Conservation (phyloP, 108 stramenopile genomes). For the Phaeodactylum tricornutum region DNA sequence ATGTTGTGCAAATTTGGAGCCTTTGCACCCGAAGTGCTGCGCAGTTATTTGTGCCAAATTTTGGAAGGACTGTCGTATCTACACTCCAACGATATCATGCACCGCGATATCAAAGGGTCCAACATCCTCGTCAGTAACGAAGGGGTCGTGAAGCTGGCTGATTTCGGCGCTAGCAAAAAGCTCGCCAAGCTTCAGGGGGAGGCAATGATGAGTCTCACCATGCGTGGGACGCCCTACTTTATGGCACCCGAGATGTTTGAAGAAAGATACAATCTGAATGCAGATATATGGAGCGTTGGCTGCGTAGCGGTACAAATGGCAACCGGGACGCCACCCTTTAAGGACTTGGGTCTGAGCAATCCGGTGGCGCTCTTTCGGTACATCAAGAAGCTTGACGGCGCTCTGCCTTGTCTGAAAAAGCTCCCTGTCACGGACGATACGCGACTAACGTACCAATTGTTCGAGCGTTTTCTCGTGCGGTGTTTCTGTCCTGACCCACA, state of each 20-base stretch:
- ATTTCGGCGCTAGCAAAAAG: constrained; percentile 85
- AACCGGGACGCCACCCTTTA: constrained; percentile 84
- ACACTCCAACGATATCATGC: constrained; percentile 81
- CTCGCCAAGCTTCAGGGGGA: constrained; percentile 26
- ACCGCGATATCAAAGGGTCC: constrained; percentile 94
- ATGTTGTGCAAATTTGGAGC: constrained; percentile 82
- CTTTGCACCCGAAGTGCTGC: constrained; percentile 64
- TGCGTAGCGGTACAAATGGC: constrained; percentile 87
- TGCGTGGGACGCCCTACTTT: constrained; percentile 88
- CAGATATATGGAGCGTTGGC: constrained; percentile 88
- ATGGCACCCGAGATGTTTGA: constrained; percentile 94
- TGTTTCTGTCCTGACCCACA: constrained; percentile 70
- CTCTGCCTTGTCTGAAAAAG: constrained; percentile 13
- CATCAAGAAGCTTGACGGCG: constrained; percentile 54
- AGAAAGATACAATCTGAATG: constrained; percentile 74
- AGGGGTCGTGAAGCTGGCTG: constrained; percentile 88
- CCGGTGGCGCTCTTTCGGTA: constrained; percentile 83
- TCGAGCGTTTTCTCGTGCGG: constrained; percentile 27
- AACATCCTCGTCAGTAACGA: constrained; percentile 91
- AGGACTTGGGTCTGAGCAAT: constrained; percentile 81
- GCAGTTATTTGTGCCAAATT: constrained; percentile 75
- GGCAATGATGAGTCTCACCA: constrained; percentile 71
- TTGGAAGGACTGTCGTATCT: constrained; percentile 87
- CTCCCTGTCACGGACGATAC: neutral
- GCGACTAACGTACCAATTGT: neutral